Evolutionary conservation across 495 filamentous ascomycete species (phyloP).

Genomic region (Thozetella sp.): DNA sequence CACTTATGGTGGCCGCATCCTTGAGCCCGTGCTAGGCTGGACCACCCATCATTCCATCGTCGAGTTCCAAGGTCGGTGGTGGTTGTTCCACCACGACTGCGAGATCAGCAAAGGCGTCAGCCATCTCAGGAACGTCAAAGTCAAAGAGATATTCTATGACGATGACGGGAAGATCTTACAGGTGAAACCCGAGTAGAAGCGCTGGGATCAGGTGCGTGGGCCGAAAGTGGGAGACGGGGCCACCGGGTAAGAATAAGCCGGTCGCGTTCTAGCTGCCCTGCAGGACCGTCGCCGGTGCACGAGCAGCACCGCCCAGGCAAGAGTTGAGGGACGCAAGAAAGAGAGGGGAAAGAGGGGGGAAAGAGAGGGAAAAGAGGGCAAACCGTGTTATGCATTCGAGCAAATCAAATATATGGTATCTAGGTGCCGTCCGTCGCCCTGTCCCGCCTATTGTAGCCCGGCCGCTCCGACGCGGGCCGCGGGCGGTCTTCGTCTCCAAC

Average conservation of each 20-base stretch:
- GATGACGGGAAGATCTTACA: constrained; percentile 57
- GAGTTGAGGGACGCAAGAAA: no score
- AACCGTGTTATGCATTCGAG: no score
- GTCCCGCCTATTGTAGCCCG: no score
- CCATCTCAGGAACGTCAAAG: constrained; percentile 70
- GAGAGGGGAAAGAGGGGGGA: no score
- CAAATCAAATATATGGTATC: no score
- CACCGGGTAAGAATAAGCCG: not conserved
- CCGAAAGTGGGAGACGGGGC: not conserved
- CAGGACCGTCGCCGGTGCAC: no score
- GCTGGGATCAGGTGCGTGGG: not conserved
- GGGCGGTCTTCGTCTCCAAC: no score
- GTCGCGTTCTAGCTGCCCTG: no score
- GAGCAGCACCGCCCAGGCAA: no score
- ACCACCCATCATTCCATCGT: constrained; percentile 81
- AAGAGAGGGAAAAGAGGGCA: no score
- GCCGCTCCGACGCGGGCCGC: no score
- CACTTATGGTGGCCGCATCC: constrained; percentile 66
- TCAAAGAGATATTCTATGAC: constrained; percentile 73
- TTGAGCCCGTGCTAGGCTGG: constrained; percentile 78
- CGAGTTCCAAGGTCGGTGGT: constrained; percentile 70
- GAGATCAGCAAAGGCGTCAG: constrained; percentile 61
- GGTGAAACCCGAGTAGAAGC: constrained; percentile 27
- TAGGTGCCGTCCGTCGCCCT: no score
- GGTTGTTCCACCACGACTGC: constrained; percentile 74